Evolutionary conservation across 768 basidiomycete species (phyloP), one percentile per base, ranked within the genome.

Genomic region (Crepidotus variabilis): DNA sequence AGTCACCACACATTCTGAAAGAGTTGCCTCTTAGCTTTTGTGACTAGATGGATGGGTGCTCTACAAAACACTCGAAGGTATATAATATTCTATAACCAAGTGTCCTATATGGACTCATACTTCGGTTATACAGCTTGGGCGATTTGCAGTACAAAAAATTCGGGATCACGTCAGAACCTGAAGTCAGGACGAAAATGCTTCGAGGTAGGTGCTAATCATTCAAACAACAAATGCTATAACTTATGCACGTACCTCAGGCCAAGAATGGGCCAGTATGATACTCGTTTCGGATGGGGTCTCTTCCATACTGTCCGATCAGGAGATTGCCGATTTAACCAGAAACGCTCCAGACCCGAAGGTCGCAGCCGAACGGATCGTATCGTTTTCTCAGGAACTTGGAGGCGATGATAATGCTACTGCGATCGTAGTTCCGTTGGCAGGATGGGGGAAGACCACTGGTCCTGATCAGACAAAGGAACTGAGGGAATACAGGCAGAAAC

Each of bases 281-380:
- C 77, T 96, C 13, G 77, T 95, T n/a, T 95, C 94, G 9, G 97
- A 99, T 69, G 97, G 97, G 5, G 81, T 98, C 50, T 91, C 94
- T 1, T 92, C 92, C 34, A 81, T 91, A 47, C 79, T 97, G 45
- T 94, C 94, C 0, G 94, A 98, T 68, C 90, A 92, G 59, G 97
- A 99, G 72, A 88, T 99, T 58, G 85, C 92, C 32, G 97, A 98
- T 69, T 84, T 99, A 46, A 88, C 87, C 6, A 79, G 94, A 50
- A 77, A 78, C 47, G 84, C 88, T 6, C 67, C 73, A 8, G 82
- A 86, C 62, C 96, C 96, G 0, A 85, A 83, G 64, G 71, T 72
- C 28, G 95, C 93, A n/a, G 95, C 96, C 2, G 79, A 88, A 28
- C 79, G 80, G 13, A 94, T 98, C 45, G 73, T 98, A 6, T 72